Evolutionary conservation across 1,139 yeast genomes (phyloP), one percentile per base, ranked within the genome.

Genomic region (Yamadazyma trypodendri): DNA sequence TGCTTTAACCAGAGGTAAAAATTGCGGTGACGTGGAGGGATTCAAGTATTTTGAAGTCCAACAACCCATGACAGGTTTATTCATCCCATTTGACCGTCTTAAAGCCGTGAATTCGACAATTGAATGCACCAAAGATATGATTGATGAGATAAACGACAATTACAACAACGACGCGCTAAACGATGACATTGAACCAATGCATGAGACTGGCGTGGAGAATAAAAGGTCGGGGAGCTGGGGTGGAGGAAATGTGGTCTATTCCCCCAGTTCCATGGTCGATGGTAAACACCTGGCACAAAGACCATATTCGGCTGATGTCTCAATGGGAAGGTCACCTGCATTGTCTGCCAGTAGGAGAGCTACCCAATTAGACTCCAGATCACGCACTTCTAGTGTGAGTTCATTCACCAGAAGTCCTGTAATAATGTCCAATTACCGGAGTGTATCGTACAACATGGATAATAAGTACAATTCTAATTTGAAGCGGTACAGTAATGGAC

Each of bases 61-160:
- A 10, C 62, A 59, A 29, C 84, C 89, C 0, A 74, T 74, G 45
- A 68, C 89, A 17, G 96, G 96, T 0, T 59, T 89, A 24, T 89
- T 89, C 52, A 67, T 88, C 32, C 83, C 90, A 2, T 76, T 79
- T 51, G 79, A 79, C 18, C 75, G 87, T 51, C 68, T 87, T 20
- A 66, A 70, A 34, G 51, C 58, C 12, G 65, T 59, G 18, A 72
- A 72, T 45, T 65, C 70, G 2, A 61, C 50, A 1, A 38, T 59
- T 22, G 47, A 44, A 13, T 42, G 24, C 18, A 34, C 48, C 21
- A 27, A 42, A 33, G 51, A 48, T 34, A 47, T 48, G 52, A 44
- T 46, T 2, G 34, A 41, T 34, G 49, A 43, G 18, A 37, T 38
- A 1, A 31, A 12, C 24, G 12, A 31, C 18, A 32, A 35, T 10